Evolutionary conservation across 768 basidiomycete species (phyloP).

Genomic region (Holtermanniella nyarrowii): DNA sequence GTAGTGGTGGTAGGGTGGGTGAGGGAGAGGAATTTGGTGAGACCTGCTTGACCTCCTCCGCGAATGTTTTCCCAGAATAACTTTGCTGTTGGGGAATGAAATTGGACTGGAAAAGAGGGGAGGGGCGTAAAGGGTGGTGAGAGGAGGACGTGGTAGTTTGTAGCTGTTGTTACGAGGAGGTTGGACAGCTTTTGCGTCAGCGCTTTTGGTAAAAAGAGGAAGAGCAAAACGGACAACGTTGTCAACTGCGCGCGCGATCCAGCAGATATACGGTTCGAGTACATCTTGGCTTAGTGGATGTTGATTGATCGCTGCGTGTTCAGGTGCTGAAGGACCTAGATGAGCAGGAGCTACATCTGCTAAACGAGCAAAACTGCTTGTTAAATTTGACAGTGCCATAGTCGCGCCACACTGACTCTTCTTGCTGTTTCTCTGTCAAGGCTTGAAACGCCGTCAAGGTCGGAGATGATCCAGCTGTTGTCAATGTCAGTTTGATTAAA

Average conservation of each 20-base stretch:
- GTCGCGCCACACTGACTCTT: neutral
- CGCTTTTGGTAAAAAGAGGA: neutral
- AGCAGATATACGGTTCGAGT: neutral
- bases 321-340: neutral
- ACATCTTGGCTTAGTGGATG: neutral
- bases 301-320: neutral
- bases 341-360: neutral
- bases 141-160: constrained; percentile 11
- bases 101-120: constrained; percentile 7
- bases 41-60: constrained; percentile 4
- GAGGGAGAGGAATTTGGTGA: constrained; percentile 13
- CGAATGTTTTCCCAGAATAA: constrained; percentile 12
- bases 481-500: too few relatives aligned
- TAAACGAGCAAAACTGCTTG: neutral
- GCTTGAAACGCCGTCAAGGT: neutral
- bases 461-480: neutral
- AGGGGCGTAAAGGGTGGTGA: constrained; percentile 8
- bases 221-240: neutral
- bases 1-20: constrained; percentile 9
- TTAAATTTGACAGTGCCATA: neutral
- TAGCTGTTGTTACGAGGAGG: constrained; percentile 1
- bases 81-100: constrained; percentile 5
- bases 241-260: neutral
- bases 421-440: neutral
- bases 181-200: constrained; percentile 3